These are phyloP conservation scores for Colletotrichum costaricense DNA, from an alignment of 2,329 filamentous ascomycete species.

Conservation along the genomic window DNA sequence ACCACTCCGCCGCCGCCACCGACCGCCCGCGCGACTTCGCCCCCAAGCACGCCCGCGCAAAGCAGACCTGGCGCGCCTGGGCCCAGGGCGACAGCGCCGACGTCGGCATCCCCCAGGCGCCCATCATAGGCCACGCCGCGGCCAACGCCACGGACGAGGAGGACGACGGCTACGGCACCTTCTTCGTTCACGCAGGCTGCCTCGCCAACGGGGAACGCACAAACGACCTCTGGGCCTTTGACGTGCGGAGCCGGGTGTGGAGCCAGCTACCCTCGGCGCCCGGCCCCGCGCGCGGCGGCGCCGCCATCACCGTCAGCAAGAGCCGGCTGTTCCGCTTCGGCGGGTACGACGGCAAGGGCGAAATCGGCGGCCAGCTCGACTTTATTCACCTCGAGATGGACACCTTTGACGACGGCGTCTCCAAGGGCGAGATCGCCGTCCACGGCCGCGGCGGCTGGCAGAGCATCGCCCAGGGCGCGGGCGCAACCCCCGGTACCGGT, in stretches of 20 bases:
- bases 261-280: constrained; percentile 75
- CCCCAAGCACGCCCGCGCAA: constrained; percentile 45
- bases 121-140: constrained; percentile 67
- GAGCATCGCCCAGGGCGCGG: constrained; percentile 55
- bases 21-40: constrained; percentile 66
- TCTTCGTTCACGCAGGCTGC: constrained; percentile 84
- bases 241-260: constrained; percentile 74
- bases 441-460: constrained; percentile 66
- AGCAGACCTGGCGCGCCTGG: constrained; percentile 66
- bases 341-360: constrained; percentile 77
- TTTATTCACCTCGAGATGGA: constrained; percentile 69
- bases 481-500: constrained; percentile 8
- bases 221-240: constrained; percentile 83
- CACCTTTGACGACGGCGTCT: constrained; percentile 62
- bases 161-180: constrained; percentile 71
- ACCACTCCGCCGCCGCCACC: constrained; percentile 72
- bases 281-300: constrained; percentile 72
- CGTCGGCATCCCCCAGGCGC: constrained; percentile 68
- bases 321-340: constrained; percentile 82
- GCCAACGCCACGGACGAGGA: constrained; percentile 70
- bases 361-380: constrained; percentile 79
- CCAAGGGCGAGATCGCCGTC: constrained; percentile 61
- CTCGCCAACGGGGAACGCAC: constrained; percentile 70
- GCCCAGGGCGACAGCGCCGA: constrained; percentile 64
- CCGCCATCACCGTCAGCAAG: constrained; percentile 72